Percentiles rank a stretch among this genome's conserved stretches.
Conservation (phyloP, 2,329 filamentous ascomycete genomes). For the Ceratocystis alfenasii region DNA sequence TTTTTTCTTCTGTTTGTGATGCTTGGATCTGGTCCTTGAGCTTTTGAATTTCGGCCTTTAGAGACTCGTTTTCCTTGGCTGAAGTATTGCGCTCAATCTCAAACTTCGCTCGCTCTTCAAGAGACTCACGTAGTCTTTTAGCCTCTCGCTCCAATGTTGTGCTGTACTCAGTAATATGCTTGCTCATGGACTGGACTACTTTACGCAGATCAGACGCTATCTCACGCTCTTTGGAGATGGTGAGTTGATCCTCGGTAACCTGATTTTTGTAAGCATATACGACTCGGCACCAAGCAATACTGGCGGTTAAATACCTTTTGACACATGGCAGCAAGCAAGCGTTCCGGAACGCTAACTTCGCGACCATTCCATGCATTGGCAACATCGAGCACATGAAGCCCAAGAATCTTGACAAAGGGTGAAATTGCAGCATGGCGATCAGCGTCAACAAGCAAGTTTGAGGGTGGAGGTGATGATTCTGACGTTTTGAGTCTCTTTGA, state of each 20-base stretch:
- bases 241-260: slow-evolving; percentile 31
- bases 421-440: slow-evolving; percentile 19
- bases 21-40: slow-evolving; percentile 27
- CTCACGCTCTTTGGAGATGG: slow-evolving; percentile 32
- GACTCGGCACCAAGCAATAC: not conserved
- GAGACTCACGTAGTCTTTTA: slow-evolving; percentile 37
- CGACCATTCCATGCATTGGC: slow-evolving; percentile 14
- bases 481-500: slow-evolving; percentile 18
- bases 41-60: slow-evolving; percentile 28
- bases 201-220: slow-evolving; percentile 29
- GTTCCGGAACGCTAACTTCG: slow-evolving; percentile 14
- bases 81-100: slow-evolving; percentile 34
- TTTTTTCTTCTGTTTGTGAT: slow-evolving; percentile 26
- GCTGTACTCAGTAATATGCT: slow-evolving; percentile 36
- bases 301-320: slow-evolving; percentile 18
- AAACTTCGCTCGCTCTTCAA: slow-evolving; percentile 40
- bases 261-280: slow-evolving; percentile 14
- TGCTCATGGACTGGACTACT: slow-evolving; percentile 35
- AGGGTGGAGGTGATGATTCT: not conserved
- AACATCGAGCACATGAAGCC: slow-evolving; percentile 18
- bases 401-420: slow-evolving; percentile 21
- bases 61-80: slow-evolving; percentile 30
- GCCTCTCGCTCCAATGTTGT: slow-evolving; percentile 37
- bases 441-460: slow-evolving; percentile 18
- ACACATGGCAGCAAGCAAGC: slow-evolving; percentile 20